These are phyloP conservation scores for Trichoderma orchidacearum DNA, from an alignment of 495 filamentous ascomycete genomes.

Conservation along the genomic window DNA sequence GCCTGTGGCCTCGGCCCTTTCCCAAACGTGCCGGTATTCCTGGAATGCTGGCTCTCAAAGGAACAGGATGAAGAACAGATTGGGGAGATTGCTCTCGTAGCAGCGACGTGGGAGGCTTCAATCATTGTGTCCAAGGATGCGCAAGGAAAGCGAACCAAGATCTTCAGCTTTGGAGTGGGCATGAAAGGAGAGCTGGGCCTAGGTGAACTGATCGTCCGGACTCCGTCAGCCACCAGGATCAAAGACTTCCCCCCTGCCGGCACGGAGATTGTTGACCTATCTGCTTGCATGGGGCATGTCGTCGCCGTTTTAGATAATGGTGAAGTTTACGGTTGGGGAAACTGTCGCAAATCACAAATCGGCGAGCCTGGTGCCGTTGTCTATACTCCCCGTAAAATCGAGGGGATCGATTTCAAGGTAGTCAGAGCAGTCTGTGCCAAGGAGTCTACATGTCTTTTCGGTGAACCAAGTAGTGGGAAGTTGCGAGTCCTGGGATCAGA, in stretches of 20 bases:
- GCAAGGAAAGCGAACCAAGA: conserved; percentile 14
- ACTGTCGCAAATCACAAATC: conserved; percentile 70
- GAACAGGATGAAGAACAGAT: conserved; percentile 4
- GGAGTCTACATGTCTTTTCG: conserved; percentile 66
- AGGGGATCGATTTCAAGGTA: conserved; percentile 38
- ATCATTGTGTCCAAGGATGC: conserved; percentile 36
- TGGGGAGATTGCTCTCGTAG: conserved; percentile 17
- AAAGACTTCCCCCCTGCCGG: conserved; percentile 45
- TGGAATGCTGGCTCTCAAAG: conserved; percentile 10
- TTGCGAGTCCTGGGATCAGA: conserved; percentile 53
- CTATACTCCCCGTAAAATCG: conserved; percentile 44
- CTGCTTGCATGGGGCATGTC: conserved; percentile 64
- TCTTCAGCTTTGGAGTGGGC: conserved; percentile 53
- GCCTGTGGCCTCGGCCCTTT: conserved; percentile 28
- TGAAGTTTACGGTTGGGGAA: conserved; percentile 79
- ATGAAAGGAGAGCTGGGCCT: conserved; percentile 60
- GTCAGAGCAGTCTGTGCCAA: conserved; percentile 57
- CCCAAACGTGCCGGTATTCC: conserved; percentile 12
- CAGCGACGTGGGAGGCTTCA: conserved; percentile 69
- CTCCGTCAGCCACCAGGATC: conserved; percentile 20
- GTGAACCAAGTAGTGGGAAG: conserved; percentile 35
- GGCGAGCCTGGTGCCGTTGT: conserved; percentile 38
- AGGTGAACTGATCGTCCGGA: conserved; percentile 24
- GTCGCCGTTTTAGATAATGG: conserved; percentile 62
- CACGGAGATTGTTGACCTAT: conserved; percentile 38